Base-by-base conservation (phyloP, 805 yeast genomes). In the Sugiyamaella americana region DNA sequence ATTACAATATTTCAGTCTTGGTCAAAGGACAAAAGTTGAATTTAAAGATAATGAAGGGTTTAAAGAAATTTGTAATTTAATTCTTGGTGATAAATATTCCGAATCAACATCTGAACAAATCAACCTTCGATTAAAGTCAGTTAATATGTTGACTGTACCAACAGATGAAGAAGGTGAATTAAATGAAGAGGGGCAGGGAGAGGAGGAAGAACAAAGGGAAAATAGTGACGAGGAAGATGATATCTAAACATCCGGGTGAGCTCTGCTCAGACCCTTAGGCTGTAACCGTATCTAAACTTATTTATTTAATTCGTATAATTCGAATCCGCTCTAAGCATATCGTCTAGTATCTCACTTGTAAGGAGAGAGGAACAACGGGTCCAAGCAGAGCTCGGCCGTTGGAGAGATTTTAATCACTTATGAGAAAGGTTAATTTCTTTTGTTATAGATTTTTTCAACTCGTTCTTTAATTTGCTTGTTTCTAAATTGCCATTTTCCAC, bases 401-500 rank as follows among this genome's bases (percentile, higher is more conserved):
- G n/a, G n/a, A n/a, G n/a, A n/a, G n/a, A n/a, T n/a, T n/a, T n/a
- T n/a, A n/a, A n/a, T n/a, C n/a, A n/a, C n/a, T n/a, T n/a, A n/a
- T n/a, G n/a, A n/a, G 10, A n/a, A 5, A 30, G 17, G 17, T 16
- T 22, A 16, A 3, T 23, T 30, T 17, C 37, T 11, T 36, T 22
- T 41, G 10, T 22, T 8, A 13, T 26, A 26, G 32, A 26, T 26
- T 26, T 22, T 19, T 2, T 13, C 21, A 24, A 38, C 41, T 8
- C 43, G 19, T 19, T 16, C 21, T 40, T 30, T 39, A 29, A 47
- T 23, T 16, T 36, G 24, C n/a, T 24, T 6, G 26, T 47, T 71
- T 49, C 68, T 72, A 58, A 80, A 79, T 5, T 75, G 54, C 53
- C 63, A 79, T 52, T 60, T 67, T 13, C 75, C 63, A 20, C 62